These are phyloP conservation scores for Phytomonas francai DNA, from an alignment of 208 protist genomes.

Conservation along the genomic window DNA sequence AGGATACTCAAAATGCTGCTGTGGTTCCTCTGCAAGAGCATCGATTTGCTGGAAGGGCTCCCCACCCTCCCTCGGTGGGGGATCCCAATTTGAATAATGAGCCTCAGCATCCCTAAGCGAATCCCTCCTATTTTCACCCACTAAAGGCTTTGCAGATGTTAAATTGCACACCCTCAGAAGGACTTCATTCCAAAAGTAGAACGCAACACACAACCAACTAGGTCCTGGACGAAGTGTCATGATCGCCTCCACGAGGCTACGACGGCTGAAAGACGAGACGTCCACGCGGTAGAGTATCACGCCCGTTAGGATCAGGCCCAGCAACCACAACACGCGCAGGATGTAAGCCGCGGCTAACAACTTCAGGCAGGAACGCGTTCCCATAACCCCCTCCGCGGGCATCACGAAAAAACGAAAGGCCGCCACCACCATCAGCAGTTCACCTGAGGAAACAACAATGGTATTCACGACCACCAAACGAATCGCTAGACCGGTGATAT, in stretches of 20 bases:
- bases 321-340: conserved; percentile 1
- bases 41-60: too few species aligned
- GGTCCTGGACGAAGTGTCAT: background rate
- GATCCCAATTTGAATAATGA: too few species aligned
- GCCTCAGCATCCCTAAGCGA: too few species aligned
- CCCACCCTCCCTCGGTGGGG: too few species aligned
- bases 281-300: too few species aligned
- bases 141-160: too few species aligned
- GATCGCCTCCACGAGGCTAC: background rate
- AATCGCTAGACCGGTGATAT: background rate
- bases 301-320: background rate
- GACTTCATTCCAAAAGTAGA: background rate
- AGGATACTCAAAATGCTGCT: background rate
- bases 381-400: background rate
- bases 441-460: background rate
- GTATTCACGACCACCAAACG: background rate
- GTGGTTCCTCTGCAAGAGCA: background rate
- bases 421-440: background rate
- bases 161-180: too few species aligned
- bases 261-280: too few species aligned
- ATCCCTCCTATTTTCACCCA: too few species aligned
- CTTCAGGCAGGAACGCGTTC: background rate
- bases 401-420: background rate
- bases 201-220: background rate
- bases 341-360: background rate